Evolutionary conservation across 177 flowering plant species (phyloP).

Genomic region (Telopea speciosissima): DNA sequence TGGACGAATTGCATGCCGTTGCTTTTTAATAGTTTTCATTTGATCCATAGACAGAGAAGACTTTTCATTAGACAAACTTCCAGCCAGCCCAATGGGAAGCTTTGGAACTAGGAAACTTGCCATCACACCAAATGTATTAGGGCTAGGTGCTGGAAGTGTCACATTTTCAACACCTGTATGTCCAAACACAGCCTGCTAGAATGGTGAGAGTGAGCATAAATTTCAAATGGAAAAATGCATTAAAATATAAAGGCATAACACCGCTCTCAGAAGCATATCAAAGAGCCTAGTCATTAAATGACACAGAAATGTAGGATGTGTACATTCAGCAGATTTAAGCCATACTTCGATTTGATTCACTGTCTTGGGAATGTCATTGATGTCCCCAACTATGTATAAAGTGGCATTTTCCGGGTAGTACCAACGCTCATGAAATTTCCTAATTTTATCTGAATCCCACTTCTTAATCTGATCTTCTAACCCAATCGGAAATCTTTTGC

Average conservation of each 20-base stretch:
- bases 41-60: constrained; percentile 50
- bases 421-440: constrained; percentile 98
- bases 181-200: constrained; percentile 77
- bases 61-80: constrained; percentile 55
- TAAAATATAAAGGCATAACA: neutral
- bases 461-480: constrained; percentile 97
- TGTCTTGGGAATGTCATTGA: constrained; percentile 69
- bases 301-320: neutral
- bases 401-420: constrained; percentile 99
- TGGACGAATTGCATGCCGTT: constrained; percentile 89
- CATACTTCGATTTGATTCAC: constrained; percentile 85
- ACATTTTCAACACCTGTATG: constrained; percentile 57
- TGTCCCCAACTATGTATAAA: constrained; percentile 92
- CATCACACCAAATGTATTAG: constrained; percentile 89
- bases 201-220: constrained; percentile 12
- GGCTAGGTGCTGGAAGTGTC: constrained; percentile 35
- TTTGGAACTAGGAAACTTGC: constrained; percentile 96
- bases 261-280: neutral
- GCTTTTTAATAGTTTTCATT: constrained; percentile 47
- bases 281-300: neutral
- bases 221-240: constrained; percentile 1
- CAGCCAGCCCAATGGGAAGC: constrained; percentile 64
- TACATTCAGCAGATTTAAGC: constrained; percentile 3
- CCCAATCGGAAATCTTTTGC: constrained; percentile 96
- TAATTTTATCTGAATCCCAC: constrained; percentile 98